These are phyloP conservation scores for Wickerhamiella siamensis DNA, from an alignment of 805 yeast genomes.

Conservation along the genomic window DNA sequence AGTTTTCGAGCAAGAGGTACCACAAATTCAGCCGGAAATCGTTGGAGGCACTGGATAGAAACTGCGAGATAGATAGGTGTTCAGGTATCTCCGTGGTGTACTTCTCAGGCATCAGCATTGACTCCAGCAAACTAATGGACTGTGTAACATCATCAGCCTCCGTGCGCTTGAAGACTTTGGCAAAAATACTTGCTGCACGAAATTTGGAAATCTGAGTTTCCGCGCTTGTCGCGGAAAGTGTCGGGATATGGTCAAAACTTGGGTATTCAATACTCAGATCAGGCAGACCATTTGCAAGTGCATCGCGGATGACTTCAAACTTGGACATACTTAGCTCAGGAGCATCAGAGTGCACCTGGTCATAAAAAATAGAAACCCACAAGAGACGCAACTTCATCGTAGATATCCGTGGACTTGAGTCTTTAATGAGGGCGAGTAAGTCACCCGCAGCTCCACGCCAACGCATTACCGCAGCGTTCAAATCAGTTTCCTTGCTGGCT, in stretches of 20 bases:
- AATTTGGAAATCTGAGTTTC: constrained; percentile 54
- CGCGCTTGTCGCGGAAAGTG: constrained; percentile 36
- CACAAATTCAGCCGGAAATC: constrained; percentile 60
- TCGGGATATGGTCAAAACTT: constrained; percentile 48
- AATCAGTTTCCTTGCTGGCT: constrained; percentile 22
- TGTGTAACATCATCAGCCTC: constrained; percentile 8
- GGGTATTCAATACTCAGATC: constrained; percentile 31
- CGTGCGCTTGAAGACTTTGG: constrained; percentile 30
- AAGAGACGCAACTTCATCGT: constrained; percentile 24
- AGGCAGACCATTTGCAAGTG: constrained; percentile 5
- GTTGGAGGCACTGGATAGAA: constrained; percentile 48
- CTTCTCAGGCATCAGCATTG: constrained; percentile 24
- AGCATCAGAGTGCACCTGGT: constrained; percentile 30
- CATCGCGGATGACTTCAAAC: constrained; percentile 16
- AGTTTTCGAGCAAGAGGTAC: constrained; percentile 52
- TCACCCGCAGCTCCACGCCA: constrained; percentile 2
- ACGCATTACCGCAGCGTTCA: constrained; percentile 1
- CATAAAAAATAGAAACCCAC: constrained; percentile 37
- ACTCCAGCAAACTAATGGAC: constrained; percentile 18
- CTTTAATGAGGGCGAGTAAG: background rate
- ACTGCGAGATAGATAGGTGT: constrained; percentile 40
- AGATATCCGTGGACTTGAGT: background rate
- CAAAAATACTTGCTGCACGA: constrained; percentile 52
- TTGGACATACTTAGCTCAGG: constrained; percentile 21
- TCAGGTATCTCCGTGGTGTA: constrained; percentile 20